Evolutionary conservation across 2,329 filamentous ascomycete species (phyloP).

Genomic region (Pseudogymnoascus sp.): DNA sequence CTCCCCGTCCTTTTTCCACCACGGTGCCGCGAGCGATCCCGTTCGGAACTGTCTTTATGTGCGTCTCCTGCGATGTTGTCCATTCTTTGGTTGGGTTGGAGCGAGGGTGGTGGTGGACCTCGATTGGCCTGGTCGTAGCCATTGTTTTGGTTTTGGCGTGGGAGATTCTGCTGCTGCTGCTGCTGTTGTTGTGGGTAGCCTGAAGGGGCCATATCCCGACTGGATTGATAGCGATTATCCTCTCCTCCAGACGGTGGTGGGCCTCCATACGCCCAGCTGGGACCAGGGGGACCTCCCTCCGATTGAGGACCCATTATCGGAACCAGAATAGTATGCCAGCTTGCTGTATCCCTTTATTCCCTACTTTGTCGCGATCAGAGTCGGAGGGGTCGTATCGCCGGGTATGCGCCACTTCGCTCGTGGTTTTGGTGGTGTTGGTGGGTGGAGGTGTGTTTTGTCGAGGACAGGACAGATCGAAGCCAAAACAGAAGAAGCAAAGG

Average conservation of each 20-base stretch:
- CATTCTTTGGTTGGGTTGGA: slow-evolving; percentile 10
- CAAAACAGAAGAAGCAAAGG: neutral
- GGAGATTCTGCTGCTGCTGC: slow-evolving; percentile 6
- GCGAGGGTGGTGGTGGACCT: slow-evolving; percentile 15
- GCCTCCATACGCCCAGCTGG: slow-evolving; percentile 20
- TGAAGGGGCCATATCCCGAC: slow-evolving; percentile 15
- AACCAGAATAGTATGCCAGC: neutral
- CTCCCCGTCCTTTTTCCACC: slow-evolving; percentile 44
- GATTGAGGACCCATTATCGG: slow-evolving; percentile 28
- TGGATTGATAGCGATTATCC: slow-evolving; percentile 17
- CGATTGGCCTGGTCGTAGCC: slow-evolving; percentile 22
- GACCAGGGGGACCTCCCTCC: slow-evolving; percentile 28
- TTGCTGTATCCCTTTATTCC: neutral
- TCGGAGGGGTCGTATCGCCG: slow-evolving; percentile 10
- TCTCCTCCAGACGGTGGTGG: neutral
- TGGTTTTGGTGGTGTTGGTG: slow-evolving; percentile 12
- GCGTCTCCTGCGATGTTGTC: neutral
- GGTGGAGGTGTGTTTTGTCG: slow-evolving; percentile 10
- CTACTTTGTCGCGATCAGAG: neutral
- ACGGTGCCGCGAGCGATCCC: slow-evolving; percentile 46
- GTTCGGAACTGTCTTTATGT: slow-evolving; percentile 31
- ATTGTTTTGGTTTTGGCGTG: slow-evolving; percentile 22
- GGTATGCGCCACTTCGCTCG: slow-evolving; percentile 15
- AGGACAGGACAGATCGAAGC: neutral
- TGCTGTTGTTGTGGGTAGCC: neutral